phyloP scores from a whole-genome alignment of 192 early-diverging fungal species.

The Glomus cerebriforme region DNA sequence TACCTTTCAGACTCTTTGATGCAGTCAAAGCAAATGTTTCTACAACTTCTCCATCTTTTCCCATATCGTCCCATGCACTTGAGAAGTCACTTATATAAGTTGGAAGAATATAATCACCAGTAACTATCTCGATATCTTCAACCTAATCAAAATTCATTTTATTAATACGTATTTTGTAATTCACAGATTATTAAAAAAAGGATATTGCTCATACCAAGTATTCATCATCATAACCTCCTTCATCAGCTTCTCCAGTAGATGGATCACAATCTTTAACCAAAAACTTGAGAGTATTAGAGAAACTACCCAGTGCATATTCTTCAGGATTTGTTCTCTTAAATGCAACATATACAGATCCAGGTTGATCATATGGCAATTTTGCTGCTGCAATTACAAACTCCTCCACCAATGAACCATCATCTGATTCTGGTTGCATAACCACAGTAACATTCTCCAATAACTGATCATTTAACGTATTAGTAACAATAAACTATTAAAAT shows the following conservation, averaged over 20 bases:
- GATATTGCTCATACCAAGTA: slow-evolving; percentile 60
- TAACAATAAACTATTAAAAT: slow-evolving; percentile 76
- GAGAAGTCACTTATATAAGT: slow-evolving; percentile 80
- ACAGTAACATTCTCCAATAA: slow-evolving; percentile 90
- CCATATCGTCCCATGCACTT: slow-evolving; percentile 77
- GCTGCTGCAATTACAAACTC: slow-evolving; percentile 71
- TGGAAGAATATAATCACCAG: slow-evolving; percentile 90
- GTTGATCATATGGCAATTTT: slow-evolving; percentile 75
- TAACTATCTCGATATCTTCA: slow-evolving; percentile 82
- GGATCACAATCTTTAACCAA: slow-evolving; percentile 96
- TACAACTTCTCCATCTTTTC: slow-evolving; percentile 68
- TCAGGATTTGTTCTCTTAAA: slow-evolving; percentile 68
- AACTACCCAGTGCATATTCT: slow-evolving; percentile 65
- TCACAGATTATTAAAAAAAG: not conserved
- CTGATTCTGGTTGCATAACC: slow-evolving; percentile 71
- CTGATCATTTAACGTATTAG: slow-evolving; percentile 93
- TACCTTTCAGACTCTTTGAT: slow-evolving; percentile 72
- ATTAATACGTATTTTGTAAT: not conserved
- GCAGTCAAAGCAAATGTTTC: slow-evolving; percentile 90
- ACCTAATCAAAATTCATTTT: slow-evolving; percentile 51
- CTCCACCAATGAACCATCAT: slow-evolving; percentile 62
- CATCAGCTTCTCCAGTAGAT: slow-evolving; percentile 85
- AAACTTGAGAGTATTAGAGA: slow-evolving; percentile 87
- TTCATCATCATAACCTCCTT: slow-evolving; percentile 95
- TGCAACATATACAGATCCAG: slow-evolving; percentile 82